These are phyloP conservation scores for Lactarius indigo DNA, from an alignment of 768 basidiomycete genomes.

Conservation along the genomic window DNA sequence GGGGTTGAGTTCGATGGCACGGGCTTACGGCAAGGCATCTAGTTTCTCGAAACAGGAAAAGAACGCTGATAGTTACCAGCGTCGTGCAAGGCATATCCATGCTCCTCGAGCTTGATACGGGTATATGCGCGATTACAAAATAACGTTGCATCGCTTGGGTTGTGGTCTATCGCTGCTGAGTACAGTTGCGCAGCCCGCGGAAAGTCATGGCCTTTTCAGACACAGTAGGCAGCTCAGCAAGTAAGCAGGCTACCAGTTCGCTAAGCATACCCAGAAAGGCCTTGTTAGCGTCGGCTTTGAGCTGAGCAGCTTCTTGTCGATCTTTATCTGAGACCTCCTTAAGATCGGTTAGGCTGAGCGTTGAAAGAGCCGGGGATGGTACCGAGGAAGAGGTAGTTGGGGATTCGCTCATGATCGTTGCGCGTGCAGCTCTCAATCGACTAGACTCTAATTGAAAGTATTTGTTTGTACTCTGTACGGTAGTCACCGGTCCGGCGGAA, in stretches of 20 bases:
- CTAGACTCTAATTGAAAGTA: neutral
- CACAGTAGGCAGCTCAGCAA: neutral
- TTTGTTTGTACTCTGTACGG: neutral
- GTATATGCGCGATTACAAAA: constrained; percentile 95
- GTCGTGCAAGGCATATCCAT: constrained; percentile 87
- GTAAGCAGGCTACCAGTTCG: constrained; percentile 3
- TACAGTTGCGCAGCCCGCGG: constrained; percentile 73
- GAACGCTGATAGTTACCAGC: constrained; percentile 54
- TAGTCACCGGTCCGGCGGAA: constrained; percentile 5
- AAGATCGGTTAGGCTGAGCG: constrained; percentile 40
- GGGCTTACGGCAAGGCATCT: constrained; percentile 41
- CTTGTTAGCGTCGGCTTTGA: constrained; percentile 87
- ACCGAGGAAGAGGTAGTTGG: constrained; percentile 53
- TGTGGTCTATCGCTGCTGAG: constrained; percentile 77
- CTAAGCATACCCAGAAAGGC: constrained; percentile 65
- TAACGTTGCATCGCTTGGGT: constrained; percentile 83
- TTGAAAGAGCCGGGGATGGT: constrained; percentile 56
- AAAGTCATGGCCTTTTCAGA: constrained; percentile 65
- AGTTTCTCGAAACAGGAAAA: neutral
- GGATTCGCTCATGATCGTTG: constrained; percentile 30
- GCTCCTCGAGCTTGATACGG: constrained; percentile 90
- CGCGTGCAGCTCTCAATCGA: neutral
- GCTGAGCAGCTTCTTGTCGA: constrained; percentile 56
- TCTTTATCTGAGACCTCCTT: constrained; percentile 67
- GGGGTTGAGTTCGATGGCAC: constrained; percentile 84